Base-by-base conservation (phyloP, 163 green algal species). In the Volvox carteri region DNA sequence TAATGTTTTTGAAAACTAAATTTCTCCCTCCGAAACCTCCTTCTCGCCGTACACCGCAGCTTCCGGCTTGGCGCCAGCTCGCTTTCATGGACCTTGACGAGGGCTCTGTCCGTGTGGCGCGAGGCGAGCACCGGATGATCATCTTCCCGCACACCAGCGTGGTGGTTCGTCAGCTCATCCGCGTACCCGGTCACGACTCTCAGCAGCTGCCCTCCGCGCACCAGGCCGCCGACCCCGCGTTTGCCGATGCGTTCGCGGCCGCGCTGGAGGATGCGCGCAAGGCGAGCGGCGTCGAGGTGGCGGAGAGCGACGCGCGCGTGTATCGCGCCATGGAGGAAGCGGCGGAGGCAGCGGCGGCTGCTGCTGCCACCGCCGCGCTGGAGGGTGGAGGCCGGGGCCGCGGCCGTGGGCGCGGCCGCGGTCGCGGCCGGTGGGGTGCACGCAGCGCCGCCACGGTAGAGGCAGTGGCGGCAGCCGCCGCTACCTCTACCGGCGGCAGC, bases 81-180 rank as follows among this genome's bases (percentile, higher is more conserved):
- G 1, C 41, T 37, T 91, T 92, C 54, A 39, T 25, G 42, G 78
- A 89, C 86, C 90, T 94, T 79, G 52, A 89, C 7, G 65, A 91
- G 35, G 35, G 65, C 35, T 86, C 93, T 73, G 84, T 94, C 60
- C 90, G 89, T 48, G 84, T 88, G 76, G 92, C 95, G 35, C 91
- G 94, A 85, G 83, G 87, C 65, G 93, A 98, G 87, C 93, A 98
- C 90, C 94, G 94, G 56, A 92, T 98, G 90, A 94, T 98, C n/a
- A 93, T 98, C 62, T 98, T 98, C 90, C 96, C 96, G 2, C 95
- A 95, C 28, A 96, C 95, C 9, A 65, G 78, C 78, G 75, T 94
- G 35, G 18, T 87, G 52, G 87, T 92, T 58, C 78, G 94, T 48
- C 84, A 93, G 70, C 91, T 86, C 58, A 95, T 89, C 12, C 1